These are phyloP conservation scores for Cercospora sp. DNA, from an alignment of 2,329 filamentous ascomycete genomes.

Conservation along the genomic window DNA sequence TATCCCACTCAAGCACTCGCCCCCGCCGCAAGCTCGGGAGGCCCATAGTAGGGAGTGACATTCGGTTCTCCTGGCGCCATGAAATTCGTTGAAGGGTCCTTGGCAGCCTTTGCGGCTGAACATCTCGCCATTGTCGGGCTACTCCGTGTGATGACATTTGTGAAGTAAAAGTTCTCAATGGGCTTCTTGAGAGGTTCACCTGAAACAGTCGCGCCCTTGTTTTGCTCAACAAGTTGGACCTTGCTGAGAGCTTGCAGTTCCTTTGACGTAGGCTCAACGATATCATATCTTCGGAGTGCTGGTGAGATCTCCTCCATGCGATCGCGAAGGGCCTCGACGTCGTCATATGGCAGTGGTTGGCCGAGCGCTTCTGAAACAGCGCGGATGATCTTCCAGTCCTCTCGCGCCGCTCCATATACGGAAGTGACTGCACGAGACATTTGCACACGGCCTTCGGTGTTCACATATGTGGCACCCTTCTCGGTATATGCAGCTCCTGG, in stretches of 20 bases:
- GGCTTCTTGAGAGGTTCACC: conserved; percentile 76
- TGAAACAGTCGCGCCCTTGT: conserved; percentile 78
- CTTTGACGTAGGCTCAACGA: conserved; percentile 71
- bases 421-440: conserved; percentile 88
- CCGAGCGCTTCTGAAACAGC: conserved; percentile 90
- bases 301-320: conserved; percentile 95
- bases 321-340: conserved; percentile 83
- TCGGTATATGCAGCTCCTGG: conserved; percentile 96
- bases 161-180: conserved; percentile 98
- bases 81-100: conserved; percentile 53
- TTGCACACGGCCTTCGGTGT: conserved; percentile 95
- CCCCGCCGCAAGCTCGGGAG: conserved; percentile 25
- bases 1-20: conserved; percentile 25
- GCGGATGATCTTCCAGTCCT: conserved; percentile 99
- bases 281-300: conserved; percentile 82
- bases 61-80: conserved; percentile 50
- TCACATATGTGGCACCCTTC: conserved; percentile 93
- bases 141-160: conserved; percentile 78
- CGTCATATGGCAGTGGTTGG: conserved; percentile 84
- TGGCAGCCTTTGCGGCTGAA: conserved; percentile 79
- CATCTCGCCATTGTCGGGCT: conserved; percentile 76
- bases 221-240: conserved; percentile 93
- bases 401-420: conserved; percentile 82
- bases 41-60: conserved; percentile 44
- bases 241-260: conserved; percentile 72